Conservation (phyloP, 83 land plant genomes). For the Picea abies region DNA sequence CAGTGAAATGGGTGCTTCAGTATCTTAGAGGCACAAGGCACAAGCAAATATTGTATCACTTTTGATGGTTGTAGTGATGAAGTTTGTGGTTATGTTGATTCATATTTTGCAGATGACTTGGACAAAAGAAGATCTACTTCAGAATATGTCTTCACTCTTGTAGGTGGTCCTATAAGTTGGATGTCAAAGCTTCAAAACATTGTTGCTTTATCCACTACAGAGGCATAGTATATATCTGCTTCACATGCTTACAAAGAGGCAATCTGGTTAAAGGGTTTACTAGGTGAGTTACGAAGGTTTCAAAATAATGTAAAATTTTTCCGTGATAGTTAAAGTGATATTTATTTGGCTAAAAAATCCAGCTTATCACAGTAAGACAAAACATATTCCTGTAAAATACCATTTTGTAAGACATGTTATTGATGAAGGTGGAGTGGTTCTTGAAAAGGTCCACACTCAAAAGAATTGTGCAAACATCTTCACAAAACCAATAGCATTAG, state of each 20-base stretch:
- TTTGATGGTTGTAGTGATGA: too few species aligned
- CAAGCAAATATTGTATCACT: too few species aligned
- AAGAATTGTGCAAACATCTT: neutral
- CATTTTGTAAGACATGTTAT: neutral
- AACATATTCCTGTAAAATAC: neutral
- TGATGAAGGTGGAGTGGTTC: too few species aligned
- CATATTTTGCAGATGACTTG: conserved; percentile 3
- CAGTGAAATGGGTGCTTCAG: too few species aligned
- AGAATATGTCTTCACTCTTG: neutral
- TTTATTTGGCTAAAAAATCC: neutral
- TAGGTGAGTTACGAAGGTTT: neutral
- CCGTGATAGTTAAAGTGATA: neutral
- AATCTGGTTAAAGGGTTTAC: neutral
- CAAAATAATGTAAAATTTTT: neutral
- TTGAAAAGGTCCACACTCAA: too few species aligned
- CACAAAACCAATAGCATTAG: too few species aligned
- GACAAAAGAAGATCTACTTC: neutral
- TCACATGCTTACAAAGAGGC: neutral
- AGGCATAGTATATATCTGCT: neutral
- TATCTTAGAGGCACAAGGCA: too few species aligned
- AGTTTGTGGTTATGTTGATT: neutral
- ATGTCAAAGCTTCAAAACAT: neutral
- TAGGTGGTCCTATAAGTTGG: conserved; percentile 9
- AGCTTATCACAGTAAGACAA: neutral
- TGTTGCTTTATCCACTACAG: conserved; percentile 15